Evolutionary conservation across 768 basidiomycete species (phyloP), one percentile per base, ranked within the genome.

Genomic region (Leccinum variicolor): DNA sequence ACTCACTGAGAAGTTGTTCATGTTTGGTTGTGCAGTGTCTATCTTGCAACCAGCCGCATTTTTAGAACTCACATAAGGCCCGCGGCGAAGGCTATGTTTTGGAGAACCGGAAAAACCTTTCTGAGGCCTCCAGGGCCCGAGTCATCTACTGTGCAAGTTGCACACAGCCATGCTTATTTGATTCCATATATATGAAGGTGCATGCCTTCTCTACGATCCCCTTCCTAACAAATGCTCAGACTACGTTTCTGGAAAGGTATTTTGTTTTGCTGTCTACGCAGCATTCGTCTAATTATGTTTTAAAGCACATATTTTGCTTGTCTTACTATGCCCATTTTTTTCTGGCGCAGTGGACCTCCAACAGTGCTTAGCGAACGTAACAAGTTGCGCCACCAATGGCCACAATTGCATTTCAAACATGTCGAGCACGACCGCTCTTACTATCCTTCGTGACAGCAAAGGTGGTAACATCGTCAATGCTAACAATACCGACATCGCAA

Each of bases 321-420:
- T 54, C 31, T 21, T 53, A 6, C 39, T 39, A 1, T 57, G 17
- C 17, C 50, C 56, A 9, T 6, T 23, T 3, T 14, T 9, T n/a
- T 55, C 56, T 3, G 19, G 3, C 7, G 64, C 64, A 11, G 43
- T 10, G n/a, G 19, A 67, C 26, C 49, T 63, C 52, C 3, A 51
- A 3, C 60, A 59, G 25, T 69, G 69, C 36, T 48, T 71, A 0
- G 5, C 0, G 17, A 17, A 57, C 7, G 46, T 65, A 10, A 46
- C 11, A 1, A 49, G 4, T 43, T 66, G 56, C 1, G 52, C 58
- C n/a, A 28, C 45, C 6, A 15, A 4, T 5, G 17, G 50, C 39
- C 57, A 4, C 14, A 29, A 28, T 17, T 69, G 58, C 50, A 8
- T 15, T 34, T 4, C 50, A 17, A 48, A 51, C 11, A 60, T 60